A percentile compares a stretch with the other conserved stretches of the same genome.
Conservation (phyloP, 805 yeast genomes). For the Ogataea zsoltii region DNA sequence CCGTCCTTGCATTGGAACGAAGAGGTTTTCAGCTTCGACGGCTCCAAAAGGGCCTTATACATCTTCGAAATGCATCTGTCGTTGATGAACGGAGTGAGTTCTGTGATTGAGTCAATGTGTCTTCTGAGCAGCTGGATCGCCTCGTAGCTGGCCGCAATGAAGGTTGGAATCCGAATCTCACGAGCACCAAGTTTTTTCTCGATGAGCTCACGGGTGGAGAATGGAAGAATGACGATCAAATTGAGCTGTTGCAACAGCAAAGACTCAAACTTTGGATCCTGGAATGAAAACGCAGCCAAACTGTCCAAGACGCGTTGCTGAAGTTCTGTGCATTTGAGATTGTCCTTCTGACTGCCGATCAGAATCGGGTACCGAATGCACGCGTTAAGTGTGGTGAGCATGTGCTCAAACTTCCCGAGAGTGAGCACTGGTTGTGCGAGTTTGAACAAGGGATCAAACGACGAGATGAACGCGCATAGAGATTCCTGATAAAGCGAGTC, state of each 20-base stretch:
- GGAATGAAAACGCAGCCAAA: conserved; percentile 35
- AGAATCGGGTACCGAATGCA: conserved; percentile 74
- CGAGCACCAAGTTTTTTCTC: conserved; percentile 47
- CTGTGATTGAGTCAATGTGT: conserved; percentile 35
- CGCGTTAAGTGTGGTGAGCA: conserved; percentile 61
- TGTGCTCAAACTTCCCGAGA: conserved; percentile 41
- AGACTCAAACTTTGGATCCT: conserved; percentile 41
- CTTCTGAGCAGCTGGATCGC: conserved; percentile 43
- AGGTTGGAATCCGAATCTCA: conserved; percentile 56
- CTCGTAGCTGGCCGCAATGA: conserved; percentile 55
- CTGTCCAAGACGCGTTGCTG: conserved; percentile 60
- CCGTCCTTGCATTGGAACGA: conserved; percentile 32
- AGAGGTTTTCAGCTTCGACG: conserved; percentile 45
- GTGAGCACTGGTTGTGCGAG: conserved; percentile 37
- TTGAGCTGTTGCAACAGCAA: conserved; percentile 55
- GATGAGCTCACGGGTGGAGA: conserved; percentile 58
- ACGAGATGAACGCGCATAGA: conserved; percentile 52
- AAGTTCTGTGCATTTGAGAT: conserved; percentile 56
- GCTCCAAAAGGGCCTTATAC: conserved; percentile 51
- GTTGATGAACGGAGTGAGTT: conserved; percentile 39
- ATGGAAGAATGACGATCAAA: conserved; percentile 56
- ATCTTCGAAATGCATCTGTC: conserved; percentile 49
- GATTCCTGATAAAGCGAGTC: conserved; percentile 56
- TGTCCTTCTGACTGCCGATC: conserved; percentile 58
- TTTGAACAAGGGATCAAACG: conserved; percentile 51